A percentile compares a stretch with the other conserved stretches of the same genome.
phyloP scores from a whole-genome alignment of 139 green algal species.

The Closterium sp. region DNA sequence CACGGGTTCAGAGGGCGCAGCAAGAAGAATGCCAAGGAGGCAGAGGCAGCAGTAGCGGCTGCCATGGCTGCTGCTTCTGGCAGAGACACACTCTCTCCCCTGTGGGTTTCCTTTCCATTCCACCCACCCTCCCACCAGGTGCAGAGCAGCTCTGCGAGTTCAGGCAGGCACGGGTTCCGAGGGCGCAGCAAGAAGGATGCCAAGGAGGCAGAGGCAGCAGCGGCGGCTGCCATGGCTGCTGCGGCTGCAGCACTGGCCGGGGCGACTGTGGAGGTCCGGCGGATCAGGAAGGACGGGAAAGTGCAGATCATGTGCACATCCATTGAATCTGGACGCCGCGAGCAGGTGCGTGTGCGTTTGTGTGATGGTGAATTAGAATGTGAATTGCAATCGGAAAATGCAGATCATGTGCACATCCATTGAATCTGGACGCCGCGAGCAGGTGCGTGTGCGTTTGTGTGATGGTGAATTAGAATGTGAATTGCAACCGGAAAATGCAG shows the following conservation, averaged over 20 bases:
- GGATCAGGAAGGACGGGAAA: conserved; percentile 8
- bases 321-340: too few relatives aligned
- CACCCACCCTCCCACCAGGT: background rate
- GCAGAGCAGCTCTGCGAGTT: conserved; percentile 15
- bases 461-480: too few relatives aligned
- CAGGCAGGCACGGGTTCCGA: background rate
- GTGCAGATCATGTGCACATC: background rate
- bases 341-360: too few relatives aligned
- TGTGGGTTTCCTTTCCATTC: too few relatives aligned
- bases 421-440: too few relatives aligned
- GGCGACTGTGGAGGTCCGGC: conserved; percentile 32
- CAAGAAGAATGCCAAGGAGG: background rate
- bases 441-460: too few relatives aligned
- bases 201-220: conserved; percentile 6
- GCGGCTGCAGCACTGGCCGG: conserved; percentile 17
- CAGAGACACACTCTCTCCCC: too few relatives aligned
- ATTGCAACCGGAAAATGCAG: too few relatives aligned
- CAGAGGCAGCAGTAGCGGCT: background rate
- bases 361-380: too few relatives aligned
- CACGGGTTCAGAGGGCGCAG: background rate
- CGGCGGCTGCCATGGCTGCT: background rate
- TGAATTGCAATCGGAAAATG: too few relatives aligned
- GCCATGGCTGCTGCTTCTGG: background rate
- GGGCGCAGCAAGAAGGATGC: background rate
- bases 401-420: too few relatives aligned